phyloP scores from a whole-genome alignment of 495 filamentous ascomycete genomes.

The Talaromyces proteolyticus region DNA sequence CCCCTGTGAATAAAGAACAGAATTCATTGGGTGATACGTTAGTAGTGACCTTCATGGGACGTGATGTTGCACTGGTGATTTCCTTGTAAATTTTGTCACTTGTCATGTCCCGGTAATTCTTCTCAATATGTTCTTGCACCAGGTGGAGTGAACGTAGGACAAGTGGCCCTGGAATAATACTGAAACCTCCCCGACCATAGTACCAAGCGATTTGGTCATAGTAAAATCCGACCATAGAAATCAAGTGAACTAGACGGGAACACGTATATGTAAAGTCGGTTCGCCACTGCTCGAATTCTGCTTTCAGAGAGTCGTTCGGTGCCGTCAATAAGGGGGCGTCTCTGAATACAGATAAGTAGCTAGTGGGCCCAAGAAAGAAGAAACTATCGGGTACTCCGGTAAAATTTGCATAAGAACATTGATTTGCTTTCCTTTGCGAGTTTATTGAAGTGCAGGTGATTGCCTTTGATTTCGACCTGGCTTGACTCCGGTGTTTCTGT shows the following conservation, averaged over 20 bases:
- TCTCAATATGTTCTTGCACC: constrained; percentile 4
- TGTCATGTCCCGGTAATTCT: not conserved
- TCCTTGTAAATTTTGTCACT: not conserved
- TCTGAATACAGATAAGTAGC: constrained; percentile 12
- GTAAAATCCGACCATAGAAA: constrained; percentile 4
- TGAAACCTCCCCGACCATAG: constrained; percentile 5
- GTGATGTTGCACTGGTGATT: constrained; percentile 1
- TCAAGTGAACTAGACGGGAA: constrained; percentile 20
- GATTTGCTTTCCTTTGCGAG: not conserved
- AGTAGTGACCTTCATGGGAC: constrained; percentile 2
- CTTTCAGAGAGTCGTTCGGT: constrained; percentile 1
- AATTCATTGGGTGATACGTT: constrained; percentile 10
- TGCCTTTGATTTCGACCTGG: not conserved
- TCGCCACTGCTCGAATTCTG: constrained; percentile 7
- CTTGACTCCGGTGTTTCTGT: not conserved
- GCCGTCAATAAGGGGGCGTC: not conserved
- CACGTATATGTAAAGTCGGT: constrained; percentile 5
- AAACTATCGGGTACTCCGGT: not conserved
- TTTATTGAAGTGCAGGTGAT: too few species aligned
- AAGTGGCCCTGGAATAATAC: constrained; percentile 7
- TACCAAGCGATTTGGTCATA: constrained; percentile 8
- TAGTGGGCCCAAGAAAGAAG: constrained; percentile 7
- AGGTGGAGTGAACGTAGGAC: constrained; percentile 3
- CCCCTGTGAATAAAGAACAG: constrained; percentile 30
- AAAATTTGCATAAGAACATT: not conserved